Conservation (phyloP, 1,284 basidiomycete genomes). For the Violaceomyces palustris region DNA sequence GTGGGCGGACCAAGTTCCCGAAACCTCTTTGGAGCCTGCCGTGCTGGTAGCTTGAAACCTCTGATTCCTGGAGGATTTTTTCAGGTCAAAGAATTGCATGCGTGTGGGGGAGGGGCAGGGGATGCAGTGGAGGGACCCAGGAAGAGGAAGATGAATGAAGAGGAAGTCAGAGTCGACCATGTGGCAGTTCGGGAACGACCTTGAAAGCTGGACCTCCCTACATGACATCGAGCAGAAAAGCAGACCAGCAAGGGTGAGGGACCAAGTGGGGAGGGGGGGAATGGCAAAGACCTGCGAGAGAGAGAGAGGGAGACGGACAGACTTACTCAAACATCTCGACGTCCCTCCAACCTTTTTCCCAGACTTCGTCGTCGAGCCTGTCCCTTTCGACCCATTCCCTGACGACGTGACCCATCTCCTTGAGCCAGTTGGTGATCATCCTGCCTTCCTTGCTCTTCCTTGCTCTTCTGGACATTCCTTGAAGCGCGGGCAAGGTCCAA, state of each 20-base stretch:
- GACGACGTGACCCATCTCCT: slow-evolving; percentile 21
- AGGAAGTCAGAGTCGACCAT: too few species aligned
- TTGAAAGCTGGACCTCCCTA: too few species aligned
- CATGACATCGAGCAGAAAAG: too few species aligned
- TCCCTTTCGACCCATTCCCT: slow-evolving; percentile 47
- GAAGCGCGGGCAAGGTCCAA: slow-evolving; percentile 43
- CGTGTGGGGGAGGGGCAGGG: too few species aligned
- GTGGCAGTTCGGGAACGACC: too few species aligned
- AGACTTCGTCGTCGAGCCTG: slow-evolving; percentile 42
- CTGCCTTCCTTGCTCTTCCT: slow-evolving; percentile 17
- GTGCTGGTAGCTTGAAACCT: slow-evolving; percentile 13
- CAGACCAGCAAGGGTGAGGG: too few species aligned
- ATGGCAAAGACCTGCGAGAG: background rate
- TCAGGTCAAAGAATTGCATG: too few species aligned
- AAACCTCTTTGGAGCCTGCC: slow-evolving; percentile 13
- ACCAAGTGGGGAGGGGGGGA: background rate
- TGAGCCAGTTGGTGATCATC: slow-evolving; percentile 18
- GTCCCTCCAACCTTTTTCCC: slow-evolving; percentile 47
- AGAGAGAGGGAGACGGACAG: background rate
- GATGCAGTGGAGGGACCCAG: too few species aligned
- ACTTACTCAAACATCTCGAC: slow-evolving; percentile 46
- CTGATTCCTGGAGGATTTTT: slow-evolving; percentile 39
- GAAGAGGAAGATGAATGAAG: too few species aligned
- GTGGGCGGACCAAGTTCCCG: slow-evolving; percentile 30
- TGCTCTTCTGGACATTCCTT: slow-evolving; percentile 24